Evolutionary conservation across 1,284 basidiomycete genomes (phyloP).

Genomic region (Trichosporon sp.): DNA sequence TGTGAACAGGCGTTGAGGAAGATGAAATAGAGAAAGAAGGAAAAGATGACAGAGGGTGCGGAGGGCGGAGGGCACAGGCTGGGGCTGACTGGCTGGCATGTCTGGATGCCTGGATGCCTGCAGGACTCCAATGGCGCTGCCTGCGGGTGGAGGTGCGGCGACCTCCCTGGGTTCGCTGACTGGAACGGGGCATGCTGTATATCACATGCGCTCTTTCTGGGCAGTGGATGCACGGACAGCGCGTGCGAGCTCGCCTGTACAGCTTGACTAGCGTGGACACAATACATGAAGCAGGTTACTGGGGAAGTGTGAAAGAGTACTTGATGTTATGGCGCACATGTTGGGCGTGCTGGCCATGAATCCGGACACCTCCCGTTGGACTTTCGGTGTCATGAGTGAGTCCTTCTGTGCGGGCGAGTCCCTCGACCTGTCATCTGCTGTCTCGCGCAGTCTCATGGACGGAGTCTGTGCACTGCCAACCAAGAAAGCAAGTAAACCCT

Average conservation of each 20-base stretch:
- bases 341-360: neutral
- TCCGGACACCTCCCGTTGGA: neutral
- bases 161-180: neutral
- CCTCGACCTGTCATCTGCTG: neutral
- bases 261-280: neutral
- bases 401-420: neutral
- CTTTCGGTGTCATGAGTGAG: neutral
- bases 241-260: neutral
- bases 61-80: neutral
- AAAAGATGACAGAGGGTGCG: constrained; percentile 13
- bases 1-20: constrained; percentile 19
- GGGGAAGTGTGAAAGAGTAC: neutral
- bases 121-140: neutral
- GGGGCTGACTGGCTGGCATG: constrained; percentile 18
- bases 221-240: too few species aligned
- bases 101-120: neutral
- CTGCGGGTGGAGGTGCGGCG: constrained; percentile 6
- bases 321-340: neutral
- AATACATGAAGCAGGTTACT: neutral
- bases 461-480: neutral
- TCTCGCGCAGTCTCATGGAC: neutral
- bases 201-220: too few species aligned
- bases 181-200: too few species aligned
- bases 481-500: neutral
- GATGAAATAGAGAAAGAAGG: constrained; percentile 14